Conservation (phyloP, 805 yeast species). For the Barnettozyma sucrosica region DNA sequence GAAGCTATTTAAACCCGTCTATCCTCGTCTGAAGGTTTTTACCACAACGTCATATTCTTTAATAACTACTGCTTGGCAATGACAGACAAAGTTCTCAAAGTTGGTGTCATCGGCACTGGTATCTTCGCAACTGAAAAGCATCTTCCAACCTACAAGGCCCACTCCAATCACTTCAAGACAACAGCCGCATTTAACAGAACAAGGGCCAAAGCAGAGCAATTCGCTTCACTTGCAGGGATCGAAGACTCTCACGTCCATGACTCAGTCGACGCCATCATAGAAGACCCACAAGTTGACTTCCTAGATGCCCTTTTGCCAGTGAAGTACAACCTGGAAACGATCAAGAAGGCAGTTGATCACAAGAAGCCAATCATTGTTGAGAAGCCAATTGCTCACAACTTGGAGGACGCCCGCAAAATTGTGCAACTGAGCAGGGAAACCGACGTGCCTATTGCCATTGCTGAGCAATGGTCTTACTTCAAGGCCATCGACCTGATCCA, state of each 20-base stretch:
- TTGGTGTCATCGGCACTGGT: slow-evolving; percentile 64
- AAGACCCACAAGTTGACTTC: slow-evolving; percentile 62
- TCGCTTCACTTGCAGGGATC: slow-evolving; percentile 60
- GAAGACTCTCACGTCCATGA: slow-evolving; percentile 32
- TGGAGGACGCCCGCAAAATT: slow-evolving; percentile 75
- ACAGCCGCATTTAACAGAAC: slow-evolving; percentile 81
- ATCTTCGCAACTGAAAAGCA: slow-evolving; percentile 85
- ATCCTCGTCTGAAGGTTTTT: not conserved
- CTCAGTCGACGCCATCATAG: slow-evolving; percentile 37
- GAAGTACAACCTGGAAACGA: slow-evolving; percentile 64
- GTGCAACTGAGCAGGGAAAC: slow-evolving; percentile 59
- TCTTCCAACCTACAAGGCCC: slow-evolving; percentile 60
- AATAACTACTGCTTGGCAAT: not conserved
- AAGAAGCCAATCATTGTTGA: slow-evolving; percentile 79
- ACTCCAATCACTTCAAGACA: slow-evolving; percentile 47
- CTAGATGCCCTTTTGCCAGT: slow-evolving; percentile 90
- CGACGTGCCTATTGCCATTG: slow-evolving; percentile 64
- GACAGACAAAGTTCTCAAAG: slow-evolving; percentile 11
- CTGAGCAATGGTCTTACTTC: slow-evolving; percentile 83
- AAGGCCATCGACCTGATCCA: slow-evolving; percentile 51
- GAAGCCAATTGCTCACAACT: slow-evolving; percentile 87
- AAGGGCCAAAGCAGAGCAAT: slow-evolving; percentile 70
- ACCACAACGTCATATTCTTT: not conserved
- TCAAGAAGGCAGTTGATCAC: slow-evolving; percentile 62
- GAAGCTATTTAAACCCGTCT: not conserved